These are phyloP conservation scores for Fragilaria crotonensis DNA, from an alignment of 108 stramenopile genomes.

Conservation along the genomic window DNA sequence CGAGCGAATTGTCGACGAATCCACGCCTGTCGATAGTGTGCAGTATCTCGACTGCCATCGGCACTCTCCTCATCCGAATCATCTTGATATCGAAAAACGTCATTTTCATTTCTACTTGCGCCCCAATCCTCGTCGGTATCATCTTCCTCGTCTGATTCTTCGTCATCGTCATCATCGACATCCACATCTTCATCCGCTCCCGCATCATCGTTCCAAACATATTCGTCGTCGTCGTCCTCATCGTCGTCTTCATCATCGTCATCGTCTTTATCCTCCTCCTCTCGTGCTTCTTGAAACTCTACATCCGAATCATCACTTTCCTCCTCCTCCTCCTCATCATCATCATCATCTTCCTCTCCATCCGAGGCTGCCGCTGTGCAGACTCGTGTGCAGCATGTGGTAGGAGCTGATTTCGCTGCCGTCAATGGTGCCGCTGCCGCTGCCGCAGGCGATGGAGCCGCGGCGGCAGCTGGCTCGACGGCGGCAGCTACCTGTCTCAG, in stretches of 20 bases:
- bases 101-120: slow-evolving; percentile 11
- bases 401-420: neutral
- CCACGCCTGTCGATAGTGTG: slow-evolving; percentile 22
- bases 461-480: slow-evolving; percentile 23
- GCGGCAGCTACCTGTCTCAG: neutral
- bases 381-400: neutral
- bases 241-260: slow-evolving; percentile 19
- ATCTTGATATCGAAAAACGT: slow-evolving; percentile 9
- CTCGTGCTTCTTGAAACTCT: slow-evolving; percentile 11
- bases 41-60: slow-evolving; percentile 3
- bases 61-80: slow-evolving; percentile 26
- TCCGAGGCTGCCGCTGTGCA: slow-evolving; percentile 1
- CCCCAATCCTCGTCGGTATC: slow-evolving; percentile 29
- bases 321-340: too few relatives aligned
- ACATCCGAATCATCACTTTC: slow-evolving; percentile 11
- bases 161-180: slow-evolving; percentile 13
- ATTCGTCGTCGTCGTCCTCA: slow-evolving; percentile 32
- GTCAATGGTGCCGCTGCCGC: neutral
- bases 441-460: neutral
- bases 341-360: slow-evolving; percentile 10
- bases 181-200: slow-evolving; percentile 23
- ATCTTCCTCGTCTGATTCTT: slow-evolving; percentile 18
- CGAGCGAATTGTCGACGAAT: slow-evolving; percentile 39
- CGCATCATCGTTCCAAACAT: too few relatives aligned
- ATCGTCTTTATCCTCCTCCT: slow-evolving; percentile 15